Evolutionary conservation across 2,329 filamentous ascomycete species (phyloP), one percentile per base, ranked within the genome.

Genomic region (Colletotrichum australisinense): DNA sequence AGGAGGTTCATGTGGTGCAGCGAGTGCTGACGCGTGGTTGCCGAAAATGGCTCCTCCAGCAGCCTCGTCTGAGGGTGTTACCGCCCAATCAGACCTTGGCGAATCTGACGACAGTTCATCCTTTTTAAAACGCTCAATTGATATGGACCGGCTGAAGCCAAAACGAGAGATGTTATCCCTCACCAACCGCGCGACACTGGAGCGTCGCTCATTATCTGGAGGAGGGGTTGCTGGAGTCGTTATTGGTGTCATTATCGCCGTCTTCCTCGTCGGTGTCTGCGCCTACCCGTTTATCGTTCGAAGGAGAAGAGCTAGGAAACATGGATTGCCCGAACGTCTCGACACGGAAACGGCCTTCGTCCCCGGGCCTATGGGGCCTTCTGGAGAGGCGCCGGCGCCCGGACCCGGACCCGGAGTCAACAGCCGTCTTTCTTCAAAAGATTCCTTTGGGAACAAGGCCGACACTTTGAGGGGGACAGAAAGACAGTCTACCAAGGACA

Each of bases 281-380:
- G 79, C 84, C 52, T 85, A 85, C 66, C 84, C 84, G 16, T 78
- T 85, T 67, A 73, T 85, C 49, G 76, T 85, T 59, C 76, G 81
- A 57, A 76, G 72, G n/a, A 83, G 70, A 55, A 76, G 77, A 70
- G 79, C 78, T 60, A 78, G 78, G 46, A 77, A 73, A 66, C 76
- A 77, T 62, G 74, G 59, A 56, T 52, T 76, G 24, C 69, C 58
- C n/a, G 73, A 75, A 52, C 66, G 73, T 14, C 72, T 76, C 60
- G 81, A 83, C 68, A 74, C 76, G 32, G 83, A 84, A 76, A 77
- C 76, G 28, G 79, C 78, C 63, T 74, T 77, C 55, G 75, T 74
- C 52, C 74, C 76, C n/a, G 63, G 72, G 16, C 55, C 72, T 19
- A 52, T 74, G 32, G 55, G 79, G 81, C 52, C 81, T 82, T 56